Conservation (phyloP, 345 rosid species). For the Pistacia integerrima region DNA sequence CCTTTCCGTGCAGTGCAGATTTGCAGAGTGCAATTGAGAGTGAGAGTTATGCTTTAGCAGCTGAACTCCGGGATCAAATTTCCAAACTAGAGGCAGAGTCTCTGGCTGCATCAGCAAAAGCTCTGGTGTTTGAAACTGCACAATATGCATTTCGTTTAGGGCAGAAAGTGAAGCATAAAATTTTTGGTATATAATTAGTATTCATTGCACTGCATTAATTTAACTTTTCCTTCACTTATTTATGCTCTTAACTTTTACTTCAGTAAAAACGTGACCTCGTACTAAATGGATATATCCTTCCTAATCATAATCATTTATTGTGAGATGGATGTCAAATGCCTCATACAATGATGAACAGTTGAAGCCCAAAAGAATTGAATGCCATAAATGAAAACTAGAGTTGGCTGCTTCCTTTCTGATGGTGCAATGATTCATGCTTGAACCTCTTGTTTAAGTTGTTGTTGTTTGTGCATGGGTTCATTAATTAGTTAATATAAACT, state of each 20-base stretch:
- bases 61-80: conserved; percentile 71
- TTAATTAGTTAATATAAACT: neutral
- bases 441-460: neutral
- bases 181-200: conserved; percentile 49
- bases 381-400: neutral
- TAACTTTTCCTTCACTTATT: neutral
- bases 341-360: neutral
- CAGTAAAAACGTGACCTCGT: neutral
- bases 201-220: conserved; percentile 14
- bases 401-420: neutral
- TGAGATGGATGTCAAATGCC: conserved; percentile 1
- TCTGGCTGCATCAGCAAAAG: conserved; percentile 81
- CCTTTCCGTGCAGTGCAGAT: conserved; percentile 62
- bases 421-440: neutral
- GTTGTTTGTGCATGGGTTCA: neutral
- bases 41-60: conserved; percentile 79
- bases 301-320: neutral
- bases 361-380: neutral
- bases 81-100: conserved; percentile 85
- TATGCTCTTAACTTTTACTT: neutral
- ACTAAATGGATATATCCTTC: neutral
- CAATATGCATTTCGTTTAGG: conserved; percentile 87
- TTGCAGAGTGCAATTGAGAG: conserved; percentile 79
- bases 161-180: conserved; percentile 84
- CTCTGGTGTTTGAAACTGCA: conserved; percentile 75